Evolutionary conservation across 2,329 filamentous ascomycete species (phyloP), one percentile per base, ranked within the genome.

Genomic region (Sporothrix pseudoabietina): DNA sequence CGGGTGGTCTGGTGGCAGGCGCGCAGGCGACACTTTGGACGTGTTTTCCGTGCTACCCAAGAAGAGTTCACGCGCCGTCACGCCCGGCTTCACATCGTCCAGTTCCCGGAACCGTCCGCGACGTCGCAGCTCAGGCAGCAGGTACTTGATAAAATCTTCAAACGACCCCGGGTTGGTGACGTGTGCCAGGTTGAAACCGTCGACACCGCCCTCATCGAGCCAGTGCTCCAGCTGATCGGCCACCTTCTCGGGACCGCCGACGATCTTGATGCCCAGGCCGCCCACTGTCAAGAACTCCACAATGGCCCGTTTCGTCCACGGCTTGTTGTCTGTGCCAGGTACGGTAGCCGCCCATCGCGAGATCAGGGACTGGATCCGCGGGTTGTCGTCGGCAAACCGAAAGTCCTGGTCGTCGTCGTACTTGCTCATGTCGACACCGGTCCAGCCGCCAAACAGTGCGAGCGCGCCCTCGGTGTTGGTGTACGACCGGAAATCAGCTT

Each of bases 171-270:
- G 0, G 89, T 90, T 72, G 3, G 65, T 71, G 19, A 72, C 73
- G 59, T 75, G 69, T 8, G 78, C 89, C 79, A 93, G 85, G 78
- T 94, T 94, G 81, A 94, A 94, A 0, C 91, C 91, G 78, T 93
- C 91, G 1, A 93, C 87, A 75, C 92, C 91, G 0, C 89, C 89
- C 78, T 92, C 90, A 7, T 83, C 78, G 0, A 92, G 83, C 91
- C 91, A 94, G 0, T 83, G 81, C 80, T 93, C 89, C 72, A 94
- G 83, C 55, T 86, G 85, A 78, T 94, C 90, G 0, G 89, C 91
- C 0, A 93, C 90, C 74, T 88, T 87, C 19, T 84, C 79, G 0
- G 91, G 83, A 0, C 89, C 92, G 0, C 91, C 91, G 0, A 93
- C 88, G 2, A 89, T 54, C 52, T 76, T 74, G 26, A 72, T 72